Percentiles rank a stretch among this genome's conserved stretches.
Evolutionary conservation across 1,139 yeast genomes (phyloP).

Genomic region (Protomyces arabidopsidicola): DNA sequence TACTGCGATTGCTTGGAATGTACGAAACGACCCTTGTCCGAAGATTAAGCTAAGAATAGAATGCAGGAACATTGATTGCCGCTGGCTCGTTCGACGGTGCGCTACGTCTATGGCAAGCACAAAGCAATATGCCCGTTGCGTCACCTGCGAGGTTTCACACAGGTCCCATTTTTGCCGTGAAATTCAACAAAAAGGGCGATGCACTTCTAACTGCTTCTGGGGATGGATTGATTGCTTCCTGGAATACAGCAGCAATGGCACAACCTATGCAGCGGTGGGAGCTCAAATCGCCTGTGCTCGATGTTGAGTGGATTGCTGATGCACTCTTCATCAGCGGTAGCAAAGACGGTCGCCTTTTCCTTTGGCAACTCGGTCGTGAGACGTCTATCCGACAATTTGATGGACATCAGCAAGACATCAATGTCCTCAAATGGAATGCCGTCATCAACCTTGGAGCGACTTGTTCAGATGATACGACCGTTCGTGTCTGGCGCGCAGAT

Average conservation of each 20-base stretch:
- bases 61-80: slow-evolving; percentile 21
- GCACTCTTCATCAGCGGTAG: slow-evolving; percentile 69
- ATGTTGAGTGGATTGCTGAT: slow-evolving; percentile 69
- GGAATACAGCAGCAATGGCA: slow-evolving; percentile 53
- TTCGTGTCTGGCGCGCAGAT: slow-evolving; percentile 28
- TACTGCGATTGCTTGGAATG: slow-evolving; percentile 24
- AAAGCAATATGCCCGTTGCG: background rate
- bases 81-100: slow-evolving; percentile 27
- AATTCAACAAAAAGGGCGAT: slow-evolving; percentile 50
- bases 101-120: slow-evolving; percentile 25
- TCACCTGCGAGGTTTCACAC: slow-evolving; percentile 44
- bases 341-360: slow-evolving; percentile 51
- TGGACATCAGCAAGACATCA: slow-evolving; percentile 65
- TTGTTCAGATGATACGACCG: slow-evolving; percentile 42
- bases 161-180: slow-evolving; percentile 49
- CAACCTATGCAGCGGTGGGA: slow-evolving; percentile 47
- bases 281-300: slow-evolving; percentile 43
- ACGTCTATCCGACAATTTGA: slow-evolving; percentile 56
- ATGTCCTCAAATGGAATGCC: slow-evolving; percentile 57
- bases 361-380: slow-evolving; percentile 53
- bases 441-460: slow-evolving; percentile 25
- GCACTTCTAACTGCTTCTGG: slow-evolving; percentile 46
- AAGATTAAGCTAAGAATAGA: slow-evolving; percentile 11
- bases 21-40: background rate
- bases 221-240: slow-evolving; percentile 46